A percentile compares a stretch with the other conserved stretches of the same genome.
phyloP scores from a whole-genome alignment of 148 eudicot genomes.

The Pharnaceum exiguum region DNA sequence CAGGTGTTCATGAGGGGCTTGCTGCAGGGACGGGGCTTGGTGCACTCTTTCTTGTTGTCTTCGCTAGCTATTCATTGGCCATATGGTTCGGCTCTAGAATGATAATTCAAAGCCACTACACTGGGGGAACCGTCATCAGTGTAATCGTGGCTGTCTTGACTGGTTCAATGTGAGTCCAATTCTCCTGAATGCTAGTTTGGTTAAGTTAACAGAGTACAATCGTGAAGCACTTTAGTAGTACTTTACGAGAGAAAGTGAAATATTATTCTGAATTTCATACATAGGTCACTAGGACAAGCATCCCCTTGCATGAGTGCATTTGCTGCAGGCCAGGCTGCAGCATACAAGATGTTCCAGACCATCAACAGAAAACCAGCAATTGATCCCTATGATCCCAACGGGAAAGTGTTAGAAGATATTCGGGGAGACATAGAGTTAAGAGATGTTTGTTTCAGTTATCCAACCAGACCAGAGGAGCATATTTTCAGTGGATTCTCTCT shows the following conservation, averaged over 20 bases:
- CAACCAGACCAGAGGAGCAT: conserved; percentile 51
- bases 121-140: conserved; percentile 49
- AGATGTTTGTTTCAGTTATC: conserved; percentile 55
- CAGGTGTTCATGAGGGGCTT: conserved; percentile 43
- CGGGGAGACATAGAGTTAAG: conserved; percentile 49
- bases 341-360: conserved; percentile 62
- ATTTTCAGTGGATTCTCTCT: conserved; percentile 52
- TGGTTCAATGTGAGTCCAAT: conserved; percentile 49
- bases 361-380: conserved; percentile 52
- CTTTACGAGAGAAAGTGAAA: not conserved
- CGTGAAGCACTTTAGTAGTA: no score
- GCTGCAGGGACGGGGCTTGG: conserved; percentile 50
- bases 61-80: conserved; percentile 45
- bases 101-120: conserved; percentile 40
- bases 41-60: conserved; percentile 26
- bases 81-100: conserved; percentile 64
- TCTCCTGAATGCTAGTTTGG: not conserved
- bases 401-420: conserved; percentile 48
- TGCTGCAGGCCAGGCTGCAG: conserved; percentile 59
- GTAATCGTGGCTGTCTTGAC: conserved; percentile 52
- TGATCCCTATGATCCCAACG: conserved; percentile 46
- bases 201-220: no score
- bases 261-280: not conserved
- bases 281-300: conserved; percentile 51
- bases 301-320: conserved; percentile 51